Evolutionary conservation across 306 rosid species (phyloP).

Genomic region (Lathyrus sativus): DNA sequence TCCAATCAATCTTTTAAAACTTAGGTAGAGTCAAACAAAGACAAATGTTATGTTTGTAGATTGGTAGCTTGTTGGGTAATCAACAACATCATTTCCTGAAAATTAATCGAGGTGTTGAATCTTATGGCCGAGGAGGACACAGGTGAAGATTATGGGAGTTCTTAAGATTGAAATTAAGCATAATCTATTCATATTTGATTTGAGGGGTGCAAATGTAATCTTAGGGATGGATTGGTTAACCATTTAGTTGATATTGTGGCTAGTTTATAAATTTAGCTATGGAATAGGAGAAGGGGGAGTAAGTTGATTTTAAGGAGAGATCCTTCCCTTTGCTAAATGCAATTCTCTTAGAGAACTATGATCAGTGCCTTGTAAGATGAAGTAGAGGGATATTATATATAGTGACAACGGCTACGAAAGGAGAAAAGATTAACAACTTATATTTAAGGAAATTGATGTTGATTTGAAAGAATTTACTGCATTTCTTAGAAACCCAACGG

Average conservation of each 20-base stretch:
- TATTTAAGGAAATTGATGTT: not conserved
- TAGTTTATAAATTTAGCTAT: slow-evolving; percentile 4
- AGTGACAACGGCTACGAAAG: not conserved
- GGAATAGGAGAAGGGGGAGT: slow-evolving; percentile 4
- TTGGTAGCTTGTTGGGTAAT: not conserved
- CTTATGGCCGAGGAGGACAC: not conserved
- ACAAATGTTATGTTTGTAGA: no score
- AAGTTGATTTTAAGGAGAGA: not conserved
- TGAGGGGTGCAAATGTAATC: not conserved
- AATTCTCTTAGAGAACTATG: not conserved
- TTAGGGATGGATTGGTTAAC: not conserved
- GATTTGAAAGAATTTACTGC: not conserved
- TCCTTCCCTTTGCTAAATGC: slow-evolving; percentile 7
- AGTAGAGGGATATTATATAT: not conserved
- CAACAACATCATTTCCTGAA: not conserved
- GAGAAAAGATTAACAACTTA: not conserved
- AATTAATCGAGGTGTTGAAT: not conserved
- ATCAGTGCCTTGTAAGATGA: not conserved
- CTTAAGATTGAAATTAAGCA: not conserved
- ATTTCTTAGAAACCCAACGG: not conserved
- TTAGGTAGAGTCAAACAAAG: no score
- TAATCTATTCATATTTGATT: not conserved
- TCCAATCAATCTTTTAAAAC: not conserved
- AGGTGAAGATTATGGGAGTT: not conserved
- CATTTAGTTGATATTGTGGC: not conserved